These are phyloP conservation scores for Blastosporella zonata DNA, from an alignment of 1,284 basidiomycete genomes.

Conservation along the genomic window DNA sequence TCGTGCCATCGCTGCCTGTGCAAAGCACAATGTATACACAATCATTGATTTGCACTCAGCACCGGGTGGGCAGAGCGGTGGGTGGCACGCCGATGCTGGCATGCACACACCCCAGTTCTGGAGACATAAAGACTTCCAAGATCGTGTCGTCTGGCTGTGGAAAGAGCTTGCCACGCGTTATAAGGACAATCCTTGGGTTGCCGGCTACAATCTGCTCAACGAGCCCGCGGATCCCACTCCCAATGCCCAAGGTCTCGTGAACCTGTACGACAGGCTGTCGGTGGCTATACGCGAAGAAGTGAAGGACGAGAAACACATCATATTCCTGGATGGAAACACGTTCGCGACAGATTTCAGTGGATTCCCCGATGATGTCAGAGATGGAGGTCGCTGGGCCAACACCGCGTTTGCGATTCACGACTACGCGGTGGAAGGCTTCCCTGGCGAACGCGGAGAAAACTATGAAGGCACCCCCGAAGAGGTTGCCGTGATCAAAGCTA, in stretches of 20 bases:
- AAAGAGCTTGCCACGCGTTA: constrained; percentile 64
- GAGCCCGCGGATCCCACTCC: constrained; percentile 65
- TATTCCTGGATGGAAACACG: constrained; percentile 72
- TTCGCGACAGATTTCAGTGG: constrained; percentile 72
- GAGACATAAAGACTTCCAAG: constrained; percentile 76
- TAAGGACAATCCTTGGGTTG: constrained; percentile 65
- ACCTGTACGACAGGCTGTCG: constrained; percentile 63
- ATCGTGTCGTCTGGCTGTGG: constrained; percentile 70
- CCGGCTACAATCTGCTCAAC: constrained; percentile 73
- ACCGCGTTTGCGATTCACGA: constrained; percentile 78
- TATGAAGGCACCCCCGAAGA: constrained; percentile 57
- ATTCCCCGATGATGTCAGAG: constrained; percentile 50
- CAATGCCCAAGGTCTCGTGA: constrained; percentile 39
- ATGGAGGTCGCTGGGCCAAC: constrained; percentile 42
- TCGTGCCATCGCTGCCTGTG: constrained; percentile 52
- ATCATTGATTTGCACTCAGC: constrained; percentile 57
- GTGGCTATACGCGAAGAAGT: constrained; percentile 68
- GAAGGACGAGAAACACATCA: constrained; percentile 46
- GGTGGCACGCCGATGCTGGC: constrained; percentile 39
- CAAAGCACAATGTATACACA: constrained; percentile 55
- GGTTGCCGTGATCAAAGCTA: constrained; percentile 44
- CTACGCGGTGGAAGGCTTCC: constrained; percentile 70
- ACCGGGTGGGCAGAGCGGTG: constrained; percentile 50
- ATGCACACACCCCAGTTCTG: constrained; percentile 49
- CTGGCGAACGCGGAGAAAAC: constrained; percentile 50